These are phyloP conservation scores for Fusarium decemcellulare DNA, from an alignment of 2,329 filamentous ascomycete species.

Conservation along the genomic window DNA sequence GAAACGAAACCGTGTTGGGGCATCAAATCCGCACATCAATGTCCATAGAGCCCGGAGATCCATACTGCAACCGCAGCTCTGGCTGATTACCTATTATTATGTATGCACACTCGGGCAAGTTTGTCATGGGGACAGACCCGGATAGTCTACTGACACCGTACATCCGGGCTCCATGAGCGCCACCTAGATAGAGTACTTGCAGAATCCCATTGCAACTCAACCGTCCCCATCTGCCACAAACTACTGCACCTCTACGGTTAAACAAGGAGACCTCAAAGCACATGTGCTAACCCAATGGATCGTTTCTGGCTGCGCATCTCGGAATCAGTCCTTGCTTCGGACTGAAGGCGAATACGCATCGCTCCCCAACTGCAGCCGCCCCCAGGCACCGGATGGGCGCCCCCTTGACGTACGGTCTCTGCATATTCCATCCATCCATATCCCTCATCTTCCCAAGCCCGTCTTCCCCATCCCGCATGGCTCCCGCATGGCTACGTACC, in stretches of 20 bases:
- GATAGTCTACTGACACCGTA: too few species aligned
- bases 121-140: background rate
- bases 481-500: constrained; percentile 21
- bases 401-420: constrained; percentile 20
- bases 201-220: background rate
- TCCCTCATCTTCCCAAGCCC: constrained; percentile 23
- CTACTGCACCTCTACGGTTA: background rate
- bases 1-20: constrained; percentile 25
- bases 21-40: constrained; percentile 31
- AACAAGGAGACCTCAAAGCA: too few species aligned
- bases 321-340: constrained; percentile 18
- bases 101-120: constrained; percentile 15
- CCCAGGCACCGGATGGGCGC: background rate
- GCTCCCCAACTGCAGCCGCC: background rate
- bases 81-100: background rate
- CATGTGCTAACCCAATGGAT: too few species aligned
- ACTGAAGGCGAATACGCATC: constrained; percentile 16
- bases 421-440: constrained; percentile 28
- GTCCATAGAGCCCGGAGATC: constrained; percentile 20
- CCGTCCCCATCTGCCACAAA: constrained; percentile 8
- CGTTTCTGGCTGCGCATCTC: constrained; percentile 15
- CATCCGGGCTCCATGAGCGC: too few species aligned
- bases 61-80: constrained; percentile 4
- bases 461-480: constrained; percentile 16
- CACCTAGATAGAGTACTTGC: too few species aligned